Base-by-base conservation (phyloP, 129 eudicot species). In the Lactuca sativa region DNA sequence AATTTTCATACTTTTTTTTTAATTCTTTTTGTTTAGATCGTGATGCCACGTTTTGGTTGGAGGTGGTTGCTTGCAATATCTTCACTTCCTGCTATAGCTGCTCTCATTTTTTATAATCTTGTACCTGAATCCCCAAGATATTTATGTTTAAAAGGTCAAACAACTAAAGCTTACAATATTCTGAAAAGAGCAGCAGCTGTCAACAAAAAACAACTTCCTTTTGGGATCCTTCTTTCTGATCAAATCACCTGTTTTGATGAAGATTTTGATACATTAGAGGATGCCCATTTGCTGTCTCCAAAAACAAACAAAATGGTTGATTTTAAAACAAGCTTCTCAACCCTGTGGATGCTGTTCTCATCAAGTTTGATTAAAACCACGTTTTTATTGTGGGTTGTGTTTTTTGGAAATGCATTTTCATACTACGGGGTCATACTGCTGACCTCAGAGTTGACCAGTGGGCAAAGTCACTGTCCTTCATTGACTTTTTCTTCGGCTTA, bases 11-110 rank as follows among this genome's bases (percentile, higher is more conserved):
- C 38, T 53, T 6, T 6, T 51, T 11, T 44, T 6, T 51, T 40
- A 25, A 25, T 25, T 25, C 30, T 34, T 10, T 13, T 66, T 43
- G 32, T 62, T 48, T 74, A 89, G 96, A 76, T 83, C 56, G 37
- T 86, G 38, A 78, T 89, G 87, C 96, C 96, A 10, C 68, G 79
- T 54, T 64, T 83, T 52, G 92, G 92, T 56, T 89, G 96, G 96
- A 89, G 96, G 74, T 89, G 92, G 96, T 79, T 83, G 68, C 82
- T 89, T 15, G 91, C 82, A 66, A 48, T 89, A 70, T 89, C 96
- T 52, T 83, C 90, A 9, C 11, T 86, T 71, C 96, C 96, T 34
- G 71, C 86, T 62, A 80, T 82, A 62, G 80, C 73, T 17, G 78
- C 95, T 59, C 84, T 86, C 41, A 7, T 72, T 69, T 83, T 89